A percentile compares a stretch with the other conserved stretches of the same genome.
Evolutionary conservation across 305 asterid genomes (phyloP).

Genomic region (Fraxinus xanthoxyloides): DNA sequence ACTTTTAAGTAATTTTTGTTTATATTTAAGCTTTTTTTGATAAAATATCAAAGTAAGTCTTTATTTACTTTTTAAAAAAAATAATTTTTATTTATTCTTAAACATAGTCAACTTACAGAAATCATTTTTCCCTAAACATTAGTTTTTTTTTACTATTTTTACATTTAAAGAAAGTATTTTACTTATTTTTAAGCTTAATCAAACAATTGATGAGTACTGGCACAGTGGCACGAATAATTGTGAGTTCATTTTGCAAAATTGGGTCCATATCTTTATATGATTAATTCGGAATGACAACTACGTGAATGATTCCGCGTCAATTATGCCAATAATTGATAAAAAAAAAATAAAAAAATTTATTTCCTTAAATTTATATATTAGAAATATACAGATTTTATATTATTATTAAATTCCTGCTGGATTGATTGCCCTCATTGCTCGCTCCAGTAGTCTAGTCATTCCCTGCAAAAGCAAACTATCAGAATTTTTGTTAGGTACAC

Average conservation of each 20-base stretch:
- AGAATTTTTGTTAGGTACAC: neutral
- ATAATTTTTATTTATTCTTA: neutral
- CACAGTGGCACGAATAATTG: neutral
- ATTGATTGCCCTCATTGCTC: neutral
- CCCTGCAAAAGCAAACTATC: neutral
- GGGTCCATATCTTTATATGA: neutral
- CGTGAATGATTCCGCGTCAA: neutral
- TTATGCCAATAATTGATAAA: neutral
- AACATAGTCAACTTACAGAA: neutral
- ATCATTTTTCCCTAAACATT: neutral
- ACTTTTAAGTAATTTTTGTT: neutral
- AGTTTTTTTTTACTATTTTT: neutral
- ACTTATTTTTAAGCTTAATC: neutral
- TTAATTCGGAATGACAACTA: neutral
- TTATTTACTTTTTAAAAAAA: neutral
- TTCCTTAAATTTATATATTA: neutral
- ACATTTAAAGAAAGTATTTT: neutral
- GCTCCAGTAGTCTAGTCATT: neutral
- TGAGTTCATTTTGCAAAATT: neutral
- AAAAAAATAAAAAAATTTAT: too few relatives aligned
- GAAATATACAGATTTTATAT: neutral
- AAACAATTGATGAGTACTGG: neutral
- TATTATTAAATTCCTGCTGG: neutral
- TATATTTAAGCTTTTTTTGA: neutral
- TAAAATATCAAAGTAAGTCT: neutral